phyloP scores from a whole-genome alignment of 106 monocot species.

The Apostasia ramifera region DNA sequence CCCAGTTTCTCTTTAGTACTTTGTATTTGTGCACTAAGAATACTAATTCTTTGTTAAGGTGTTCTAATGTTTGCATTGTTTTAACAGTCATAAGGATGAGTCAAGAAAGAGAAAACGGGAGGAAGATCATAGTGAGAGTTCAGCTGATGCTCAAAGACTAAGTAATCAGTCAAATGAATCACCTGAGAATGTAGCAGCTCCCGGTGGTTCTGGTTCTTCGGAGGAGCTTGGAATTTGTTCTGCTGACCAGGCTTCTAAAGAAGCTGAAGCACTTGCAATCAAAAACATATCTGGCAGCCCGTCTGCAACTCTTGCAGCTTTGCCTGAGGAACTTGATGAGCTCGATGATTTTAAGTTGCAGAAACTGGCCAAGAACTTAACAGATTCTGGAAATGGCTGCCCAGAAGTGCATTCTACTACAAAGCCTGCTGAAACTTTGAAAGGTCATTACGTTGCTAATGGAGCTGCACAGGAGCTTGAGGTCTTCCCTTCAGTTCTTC shows the following conservation, averaged over 20 bases:
- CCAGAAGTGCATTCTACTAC: constrained; percentile 3
- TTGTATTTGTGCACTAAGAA: not conserved
- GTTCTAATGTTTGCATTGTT: no score
- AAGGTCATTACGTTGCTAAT: constrained; percentile 12
- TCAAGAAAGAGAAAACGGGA: constrained; percentile 34
- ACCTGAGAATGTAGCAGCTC: constrained; percentile 4
- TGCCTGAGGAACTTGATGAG: constrained; percentile 39
- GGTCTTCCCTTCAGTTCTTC: constrained; percentile 36
- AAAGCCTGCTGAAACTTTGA: not conserved
- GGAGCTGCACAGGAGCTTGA: constrained; percentile 71
- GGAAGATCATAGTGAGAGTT: constrained; percentile 11
- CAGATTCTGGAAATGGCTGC: constrained; percentile 3
- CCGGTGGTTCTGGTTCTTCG: not conserved
- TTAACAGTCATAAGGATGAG: constrained; percentile 2
- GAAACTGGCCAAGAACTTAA: constrained; percentile 18
- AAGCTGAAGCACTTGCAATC: constrained; percentile 36
- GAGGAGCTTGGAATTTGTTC: not conserved
- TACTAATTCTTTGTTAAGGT: not conserved
- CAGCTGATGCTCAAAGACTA: constrained; percentile 11
- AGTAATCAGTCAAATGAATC: constrained; percentile 1
- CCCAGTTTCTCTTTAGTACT: not conserved
- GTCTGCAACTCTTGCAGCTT: constrained; percentile 5
- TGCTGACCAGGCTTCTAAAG: constrained; percentile 18
- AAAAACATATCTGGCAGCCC: constrained; percentile 34
- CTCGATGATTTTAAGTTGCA: constrained; percentile 29